phyloP scores from a whole-genome alignment of 2,329 filamentous ascomycete genomes.

The Aureobasidium sp. region DNA sequence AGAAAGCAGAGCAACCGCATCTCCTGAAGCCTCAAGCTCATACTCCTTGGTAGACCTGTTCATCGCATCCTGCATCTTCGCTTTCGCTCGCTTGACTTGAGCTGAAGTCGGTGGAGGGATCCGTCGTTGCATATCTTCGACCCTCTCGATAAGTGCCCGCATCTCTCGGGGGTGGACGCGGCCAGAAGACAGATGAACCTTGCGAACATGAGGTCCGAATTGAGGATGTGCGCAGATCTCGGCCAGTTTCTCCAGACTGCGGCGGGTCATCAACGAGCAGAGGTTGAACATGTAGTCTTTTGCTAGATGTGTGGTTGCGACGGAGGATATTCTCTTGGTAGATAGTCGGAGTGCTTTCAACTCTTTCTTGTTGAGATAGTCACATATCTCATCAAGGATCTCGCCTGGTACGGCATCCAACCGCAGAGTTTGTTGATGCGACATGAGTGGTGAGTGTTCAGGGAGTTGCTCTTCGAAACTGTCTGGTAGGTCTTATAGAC shows the following conservation, averaged over 20 bases:
- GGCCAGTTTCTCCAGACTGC: neutral
- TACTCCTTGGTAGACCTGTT: conserved; percentile 1
- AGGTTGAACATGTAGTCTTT: conserved; percentile 4
- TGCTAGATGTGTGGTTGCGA: neutral
- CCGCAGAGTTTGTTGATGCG: neutral
- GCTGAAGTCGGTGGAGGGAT: neutral
- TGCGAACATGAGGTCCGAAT: neutral
- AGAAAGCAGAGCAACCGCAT: neutral
- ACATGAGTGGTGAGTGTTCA: neutral
- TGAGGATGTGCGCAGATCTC: neutral
- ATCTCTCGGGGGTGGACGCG: neutral
- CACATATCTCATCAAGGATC: neutral
- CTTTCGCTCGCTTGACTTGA: neutral
- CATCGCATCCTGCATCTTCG: conserved; percentile 1
- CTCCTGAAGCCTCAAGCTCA: neutral
- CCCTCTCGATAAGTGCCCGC: neutral
- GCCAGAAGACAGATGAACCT: neutral
- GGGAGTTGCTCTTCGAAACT: neutral
- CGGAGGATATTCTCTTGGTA: neutral
- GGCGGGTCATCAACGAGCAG: conserved; percentile 1
- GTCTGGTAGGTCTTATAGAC: neutral
- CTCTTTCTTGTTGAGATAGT: neutral
- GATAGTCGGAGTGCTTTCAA: neutral
- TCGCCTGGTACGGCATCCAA: neutral
- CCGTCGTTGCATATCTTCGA: neutral